phyloP scores from a whole-genome alignment of 139 green algal genomes.

The Astrephomene gubernaculifera region DNA sequence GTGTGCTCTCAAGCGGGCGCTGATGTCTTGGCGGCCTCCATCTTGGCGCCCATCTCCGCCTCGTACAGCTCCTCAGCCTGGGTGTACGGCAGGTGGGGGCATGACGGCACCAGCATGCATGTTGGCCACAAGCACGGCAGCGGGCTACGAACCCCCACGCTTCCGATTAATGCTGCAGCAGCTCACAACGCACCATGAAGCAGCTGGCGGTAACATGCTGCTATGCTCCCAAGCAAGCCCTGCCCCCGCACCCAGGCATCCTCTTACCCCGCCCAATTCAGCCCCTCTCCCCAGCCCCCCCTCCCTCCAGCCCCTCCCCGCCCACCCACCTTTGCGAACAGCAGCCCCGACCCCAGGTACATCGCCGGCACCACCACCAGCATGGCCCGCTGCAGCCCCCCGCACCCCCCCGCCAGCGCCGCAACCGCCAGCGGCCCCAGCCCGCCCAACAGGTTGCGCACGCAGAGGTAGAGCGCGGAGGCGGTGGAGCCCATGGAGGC shows the following conservation, averaged over 20 bases:
- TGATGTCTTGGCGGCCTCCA: not conserved
- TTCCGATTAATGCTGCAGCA: not conserved
- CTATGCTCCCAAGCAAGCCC: not conserved
- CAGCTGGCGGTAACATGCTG: too few relatives aligned
- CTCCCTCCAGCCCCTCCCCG: not conserved
- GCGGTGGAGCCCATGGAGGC: conserved; percentile 72
- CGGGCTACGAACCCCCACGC: not conserved
- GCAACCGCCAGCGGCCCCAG: conserved; percentile 80
- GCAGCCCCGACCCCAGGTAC: conserved; percentile 71
- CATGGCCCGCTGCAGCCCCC: conserved; percentile 85
- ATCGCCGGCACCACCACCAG: conserved; percentile 81
- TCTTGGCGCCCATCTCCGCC: conserved; percentile 3
- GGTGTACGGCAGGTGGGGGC: not conserved
- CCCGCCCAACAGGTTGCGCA: conserved; percentile 86
- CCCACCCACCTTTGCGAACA: conserved; percentile 64
- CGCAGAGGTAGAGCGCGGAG: conserved; percentile 84
- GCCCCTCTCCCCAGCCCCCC: not conserved
- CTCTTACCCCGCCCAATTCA: too few relatives aligned
- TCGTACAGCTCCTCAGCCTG: conserved; percentile 38
- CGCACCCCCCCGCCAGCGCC: conserved; percentile 58
- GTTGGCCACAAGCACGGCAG: not conserved
- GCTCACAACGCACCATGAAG: not conserved
- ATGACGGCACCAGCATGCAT: not conserved
- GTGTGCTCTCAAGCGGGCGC: too few relatives aligned
- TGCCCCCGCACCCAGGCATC: too few relatives aligned